Evolutionary conservation across 2,329 filamentous ascomycete species (phyloP).

Genomic region (Fusarium odoratissimum): DNA sequence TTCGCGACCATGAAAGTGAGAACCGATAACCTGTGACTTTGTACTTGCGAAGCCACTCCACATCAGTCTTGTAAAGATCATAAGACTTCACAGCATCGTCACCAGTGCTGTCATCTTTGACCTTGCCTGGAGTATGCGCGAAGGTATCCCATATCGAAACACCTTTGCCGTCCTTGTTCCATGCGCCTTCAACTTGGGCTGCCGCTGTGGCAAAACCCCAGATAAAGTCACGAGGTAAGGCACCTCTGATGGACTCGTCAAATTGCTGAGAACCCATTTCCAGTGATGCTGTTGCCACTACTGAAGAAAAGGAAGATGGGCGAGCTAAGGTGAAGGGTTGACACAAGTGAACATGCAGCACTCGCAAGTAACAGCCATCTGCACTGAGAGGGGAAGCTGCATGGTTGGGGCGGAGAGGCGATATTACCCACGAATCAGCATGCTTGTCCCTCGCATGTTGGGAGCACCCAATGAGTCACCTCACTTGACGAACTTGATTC

Average conservation of each 20-base stretch:
- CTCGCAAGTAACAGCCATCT: no score
- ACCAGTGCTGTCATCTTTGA: conserved; percentile 54
- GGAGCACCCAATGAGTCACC: background rate
- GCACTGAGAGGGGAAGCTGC: background rate
- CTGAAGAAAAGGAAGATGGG: background rate
- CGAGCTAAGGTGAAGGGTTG: fast-evolving
- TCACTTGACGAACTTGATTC: background rate
- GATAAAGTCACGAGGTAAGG: conserved; percentile 18
- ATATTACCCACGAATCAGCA: background rate
- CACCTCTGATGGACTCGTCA: conserved; percentile 19
- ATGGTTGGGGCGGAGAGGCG: background rate
- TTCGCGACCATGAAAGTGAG: conserved; percentile 72
- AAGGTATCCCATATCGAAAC: conserved; percentile 56
- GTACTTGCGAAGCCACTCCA: conserved; percentile 66
- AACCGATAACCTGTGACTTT: conserved; percentile 72
- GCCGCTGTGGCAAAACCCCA: conserved; percentile 57
- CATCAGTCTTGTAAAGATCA: conserved; percentile 60
- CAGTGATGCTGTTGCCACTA: background rate
- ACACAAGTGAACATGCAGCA: background rate
- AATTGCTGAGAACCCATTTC: conserved; percentile 11
- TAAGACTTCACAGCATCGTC: conserved; percentile 55
- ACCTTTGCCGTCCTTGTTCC: conserved; percentile 56
- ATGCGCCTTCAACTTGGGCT: conserved; percentile 56
- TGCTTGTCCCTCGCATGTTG: background rate
- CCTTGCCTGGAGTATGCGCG: conserved; percentile 52